Conservation (phyloP, 768 basidiomycete genomes). For the Neoboletus subvelutipes region DNA sequence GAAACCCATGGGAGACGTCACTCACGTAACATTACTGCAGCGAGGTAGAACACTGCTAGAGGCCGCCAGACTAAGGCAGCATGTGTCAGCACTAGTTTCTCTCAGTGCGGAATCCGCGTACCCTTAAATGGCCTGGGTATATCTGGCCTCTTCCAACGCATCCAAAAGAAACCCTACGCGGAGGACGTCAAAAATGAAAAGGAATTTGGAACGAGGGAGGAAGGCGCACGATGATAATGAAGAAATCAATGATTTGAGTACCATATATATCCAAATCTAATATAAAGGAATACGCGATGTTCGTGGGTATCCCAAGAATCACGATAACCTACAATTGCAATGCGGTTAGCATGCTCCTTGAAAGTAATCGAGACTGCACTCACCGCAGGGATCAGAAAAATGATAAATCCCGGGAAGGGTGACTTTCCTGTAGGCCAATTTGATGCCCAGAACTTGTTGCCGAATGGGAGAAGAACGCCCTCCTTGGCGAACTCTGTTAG, state of each 20-base stretch:
- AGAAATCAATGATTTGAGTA: slow-evolving; percentile 52
- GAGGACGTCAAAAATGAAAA: background rate
- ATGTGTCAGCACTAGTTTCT: slow-evolving; percentile 2
- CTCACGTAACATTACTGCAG: slow-evolving; percentile 50
- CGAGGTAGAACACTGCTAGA: slow-evolving; percentile 54
- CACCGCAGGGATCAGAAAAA: slow-evolving; percentile 53
- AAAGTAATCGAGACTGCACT: slow-evolving; percentile 1
- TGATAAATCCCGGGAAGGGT: slow-evolving; percentile 51
- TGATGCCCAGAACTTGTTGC: slow-evolving; percentile 58
- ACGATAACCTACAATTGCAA: slow-evolving; percentile 42
- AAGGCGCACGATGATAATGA: slow-evolving; percentile 47
- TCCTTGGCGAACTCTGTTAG: slow-evolving; percentile 56
- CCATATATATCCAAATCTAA: slow-evolving; percentile 51
- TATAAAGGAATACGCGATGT: slow-evolving; percentile 57
- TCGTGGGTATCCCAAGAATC: slow-evolving; percentile 51
- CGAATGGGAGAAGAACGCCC: slow-evolving; percentile 59
- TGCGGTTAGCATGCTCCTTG: background rate
- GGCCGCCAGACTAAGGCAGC: slow-evolving; percentile 50
- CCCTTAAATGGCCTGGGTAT: slow-evolving; percentile 53
- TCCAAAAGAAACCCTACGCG: slow-evolving; percentile 53
- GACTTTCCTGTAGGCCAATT: slow-evolving; percentile 61
- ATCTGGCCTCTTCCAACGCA: slow-evolving; percentile 52
- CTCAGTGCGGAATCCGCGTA: slow-evolving; percentile 2
- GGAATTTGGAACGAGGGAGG: slow-evolving; percentile 28
- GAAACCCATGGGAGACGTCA: background rate